Base-by-base conservation (phyloP, 2,329 filamentous ascomycete species). In the Tricladium varicosporioides region DNA sequence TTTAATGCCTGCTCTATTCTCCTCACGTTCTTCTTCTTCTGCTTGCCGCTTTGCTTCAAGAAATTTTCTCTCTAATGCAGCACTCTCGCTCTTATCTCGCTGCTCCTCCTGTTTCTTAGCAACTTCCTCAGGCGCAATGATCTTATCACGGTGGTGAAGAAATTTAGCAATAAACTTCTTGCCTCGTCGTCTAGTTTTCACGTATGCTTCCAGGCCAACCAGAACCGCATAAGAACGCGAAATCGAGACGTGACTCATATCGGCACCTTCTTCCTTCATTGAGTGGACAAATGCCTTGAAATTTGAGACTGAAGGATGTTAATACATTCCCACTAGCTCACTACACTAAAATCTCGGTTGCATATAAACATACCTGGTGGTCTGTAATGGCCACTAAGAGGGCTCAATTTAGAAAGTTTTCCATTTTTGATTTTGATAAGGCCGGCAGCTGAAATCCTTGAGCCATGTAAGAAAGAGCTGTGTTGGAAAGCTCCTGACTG, bases 401-500 rank as follows among this genome's bases (percentile, higher is more conserved):
- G 91, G 3, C 87, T 89, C 8, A 95, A 77, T 51, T 85, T 86
- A 1, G 82, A 79, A n/a, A 96, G 72, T 31, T 88, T 83, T 1
- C 92, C 92, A 63, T 92, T 79, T 69, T 91, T 91, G 68, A 96
- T 86, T 71, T 89, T 92, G 70, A 96, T 91, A 22, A 93, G 76
- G 0, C 92, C 92, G 3, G 92, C 92, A 0, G 92, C 87, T 0
- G 86, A 84, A 52, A 96, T 92, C 11, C 92, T 84, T 9, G 86
- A 82, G 19, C 92, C 92, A 60, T 92, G 89, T 1, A 96, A 78
- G 67, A 97, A 96, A 0, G 90, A 94, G 11, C 88, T 92, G 72
- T 96, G 92, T 67, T 96, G 92, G 67, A 97, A 97, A 4, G 89
- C 85, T 10, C 92, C 92, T 3, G 86, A 88, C 70, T 89, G 85